Evolutionary conservation across 352 stramenopile species (phyloP).

Genomic region (Phytophthora pisi): DNA sequence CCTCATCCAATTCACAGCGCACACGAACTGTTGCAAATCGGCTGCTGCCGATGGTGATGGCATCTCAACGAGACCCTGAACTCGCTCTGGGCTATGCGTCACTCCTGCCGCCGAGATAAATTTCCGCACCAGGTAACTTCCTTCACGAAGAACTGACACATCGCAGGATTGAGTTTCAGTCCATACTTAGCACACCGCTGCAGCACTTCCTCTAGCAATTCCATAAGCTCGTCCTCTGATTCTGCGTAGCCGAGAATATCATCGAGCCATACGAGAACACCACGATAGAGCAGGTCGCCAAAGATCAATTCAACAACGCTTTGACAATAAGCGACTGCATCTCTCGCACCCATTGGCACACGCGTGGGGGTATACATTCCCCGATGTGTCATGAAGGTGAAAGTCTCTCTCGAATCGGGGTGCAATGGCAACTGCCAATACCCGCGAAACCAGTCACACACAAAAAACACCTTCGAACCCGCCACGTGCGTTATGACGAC

Average conservation of each 20-base stretch:
- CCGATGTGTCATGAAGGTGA: neutral
- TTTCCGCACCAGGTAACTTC: neutral
- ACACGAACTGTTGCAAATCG: neutral
- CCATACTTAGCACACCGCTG: neutral
- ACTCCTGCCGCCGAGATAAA: neutral
- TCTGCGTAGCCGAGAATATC: neutral
- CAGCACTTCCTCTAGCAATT: neutral
- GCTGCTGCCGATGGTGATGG: neutral
- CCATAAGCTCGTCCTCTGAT: neutral
- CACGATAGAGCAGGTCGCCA: neutral
- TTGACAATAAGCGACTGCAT: slow-evolving; percentile 7
- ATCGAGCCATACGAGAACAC: neutral
- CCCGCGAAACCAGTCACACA: neutral
- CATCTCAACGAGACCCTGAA: neutral
- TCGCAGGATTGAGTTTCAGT: neutral
- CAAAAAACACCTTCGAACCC: neutral
- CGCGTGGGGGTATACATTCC: slow-evolving; percentile 4
- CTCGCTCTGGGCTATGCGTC: neutral
- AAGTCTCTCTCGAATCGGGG: neutral
- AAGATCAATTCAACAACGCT: slow-evolving; percentile 11
- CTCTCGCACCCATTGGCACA: neutral
- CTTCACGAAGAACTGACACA: neutral
- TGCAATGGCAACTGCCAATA: neutral
- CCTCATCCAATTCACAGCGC: neutral
- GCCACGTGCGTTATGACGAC: neutral